Conservation (phyloP, 1,284 basidiomycete genomes). For the Fomitopsis palustris region DNA sequence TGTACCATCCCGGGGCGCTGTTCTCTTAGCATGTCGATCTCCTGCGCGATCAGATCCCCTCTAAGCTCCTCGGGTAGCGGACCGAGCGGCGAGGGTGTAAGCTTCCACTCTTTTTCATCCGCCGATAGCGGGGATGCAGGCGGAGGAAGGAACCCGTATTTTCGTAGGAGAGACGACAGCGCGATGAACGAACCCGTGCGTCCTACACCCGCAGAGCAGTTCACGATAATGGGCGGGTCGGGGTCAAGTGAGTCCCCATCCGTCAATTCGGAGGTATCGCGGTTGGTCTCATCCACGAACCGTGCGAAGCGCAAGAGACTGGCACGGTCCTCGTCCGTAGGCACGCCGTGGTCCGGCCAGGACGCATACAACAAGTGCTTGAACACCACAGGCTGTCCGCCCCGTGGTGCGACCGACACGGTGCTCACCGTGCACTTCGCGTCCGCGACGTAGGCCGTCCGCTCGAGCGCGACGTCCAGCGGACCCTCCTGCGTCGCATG, state of each 20-base stretch:
- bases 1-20: constrained; percentile 83
- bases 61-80: constrained; percentile 43
- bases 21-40: constrained; percentile 76
- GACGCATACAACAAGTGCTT: constrained; percentile 69
- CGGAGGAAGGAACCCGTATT: constrained; percentile 46
- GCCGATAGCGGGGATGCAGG: constrained; percentile 20
- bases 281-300: constrained; percentile 60
- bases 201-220: constrained; percentile 88
- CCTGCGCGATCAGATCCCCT: constrained; percentile 66
- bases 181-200: constrained; percentile 88
- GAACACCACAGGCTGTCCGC: constrained; percentile 42
- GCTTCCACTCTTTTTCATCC: constrained; percentile 22
- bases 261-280: constrained; percentile 36
- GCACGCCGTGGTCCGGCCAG: constrained; percentile 85
- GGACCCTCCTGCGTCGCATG: constrained; percentile 34
- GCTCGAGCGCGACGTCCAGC: constrained; percentile 53
- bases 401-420: constrained; percentile 31
- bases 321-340: constrained; percentile 50
- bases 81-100: constrained; percentile 51
- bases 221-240: constrained; percentile 76
- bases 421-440: constrained; percentile 64
- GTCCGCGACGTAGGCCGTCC: constrained; percentile 40
- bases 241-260: constrained; percentile 31
- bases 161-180: constrained; percentile 67
- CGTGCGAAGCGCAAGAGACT: constrained; percentile 58